A percentile compares a stretch with the other conserved stretches of the same genome.
Evolutionary conservation across 352 stramenopile species (phyloP).

Genomic region (Phytophthora quininea): DNA sequence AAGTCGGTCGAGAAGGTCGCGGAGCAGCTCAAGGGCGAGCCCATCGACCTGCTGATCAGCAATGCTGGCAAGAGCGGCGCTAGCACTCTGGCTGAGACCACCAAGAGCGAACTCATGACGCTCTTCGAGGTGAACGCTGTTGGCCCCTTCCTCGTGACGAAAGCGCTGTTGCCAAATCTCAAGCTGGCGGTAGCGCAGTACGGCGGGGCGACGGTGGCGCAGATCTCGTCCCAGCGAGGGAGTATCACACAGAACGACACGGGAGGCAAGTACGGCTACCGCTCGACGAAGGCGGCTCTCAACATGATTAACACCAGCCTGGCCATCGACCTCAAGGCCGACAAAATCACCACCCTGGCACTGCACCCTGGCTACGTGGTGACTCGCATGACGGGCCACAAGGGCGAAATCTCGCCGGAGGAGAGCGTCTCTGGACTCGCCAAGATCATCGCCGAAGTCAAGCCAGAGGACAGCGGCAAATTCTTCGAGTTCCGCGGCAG

Average conservation of each 20-base stretch:
- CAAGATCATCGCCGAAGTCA: conserved; percentile 44
- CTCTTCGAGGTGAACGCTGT: conserved; percentile 72
- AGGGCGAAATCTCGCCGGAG: conserved; percentile 35
- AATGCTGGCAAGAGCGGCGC: conserved; percentile 58
- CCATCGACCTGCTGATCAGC: conserved; percentile 69
- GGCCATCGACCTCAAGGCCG: conserved; percentile 47
- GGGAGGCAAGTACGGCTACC: conserved; percentile 61
- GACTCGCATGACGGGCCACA: conserved; percentile 54
- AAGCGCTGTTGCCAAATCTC: conserved; percentile 51
- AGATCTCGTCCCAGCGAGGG: conserved; percentile 57
- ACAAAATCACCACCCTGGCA: conserved; percentile 52
- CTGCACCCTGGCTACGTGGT: conserved; percentile 61
- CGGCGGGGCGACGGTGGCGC: conserved; percentile 42
- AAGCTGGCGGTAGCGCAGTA: conserved; percentile 37
- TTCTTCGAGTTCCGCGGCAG: conserved; percentile 47
- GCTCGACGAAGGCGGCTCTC: conserved; percentile 70
- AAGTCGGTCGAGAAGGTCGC: conserved; percentile 44
- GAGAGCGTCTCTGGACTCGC: conserved; percentile 47
- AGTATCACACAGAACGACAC: conserved; percentile 48
- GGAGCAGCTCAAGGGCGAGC: conserved; percentile 43
- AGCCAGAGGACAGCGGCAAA: conserved; percentile 48
- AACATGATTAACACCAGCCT: conserved; percentile 73
- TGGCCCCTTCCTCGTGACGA: conserved; percentile 62
- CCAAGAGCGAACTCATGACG: conserved; percentile 54
- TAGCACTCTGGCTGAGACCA: conserved; percentile 39